phyloP scores from a whole-genome alignment of 345 rosid genomes.

The Eucalyptus erythrocorys region DNA sequence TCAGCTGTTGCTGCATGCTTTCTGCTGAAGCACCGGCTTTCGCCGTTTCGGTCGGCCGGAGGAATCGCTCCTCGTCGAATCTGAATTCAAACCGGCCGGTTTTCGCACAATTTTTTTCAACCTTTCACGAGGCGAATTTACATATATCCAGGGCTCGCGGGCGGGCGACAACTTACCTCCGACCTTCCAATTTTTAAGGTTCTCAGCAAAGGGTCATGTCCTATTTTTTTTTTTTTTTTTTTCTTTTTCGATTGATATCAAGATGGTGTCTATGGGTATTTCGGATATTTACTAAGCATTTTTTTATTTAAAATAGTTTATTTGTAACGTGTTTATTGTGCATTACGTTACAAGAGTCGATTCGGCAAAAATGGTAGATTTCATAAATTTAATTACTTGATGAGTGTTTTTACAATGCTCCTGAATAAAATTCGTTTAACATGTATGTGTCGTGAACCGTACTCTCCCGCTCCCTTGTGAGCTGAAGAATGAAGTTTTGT shows the following conservation, averaged over 20 bases:
- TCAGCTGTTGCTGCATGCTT: slow-evolving; percentile 11
- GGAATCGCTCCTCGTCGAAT: not conserved
- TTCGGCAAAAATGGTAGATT: not conserved
- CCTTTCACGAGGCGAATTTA: not conserved
- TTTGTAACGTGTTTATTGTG: not conserved
- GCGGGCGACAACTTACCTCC: not conserved
- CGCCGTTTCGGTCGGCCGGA: not conserved
- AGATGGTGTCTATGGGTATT: not conserved
- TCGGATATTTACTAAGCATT: not conserved
- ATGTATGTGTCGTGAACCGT: not conserved
- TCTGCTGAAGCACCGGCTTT: not conserved
- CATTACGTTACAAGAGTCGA: not conserved
- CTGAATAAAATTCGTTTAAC: not conserved
- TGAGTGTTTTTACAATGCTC: not conserved
- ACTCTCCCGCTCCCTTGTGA: accelerated
- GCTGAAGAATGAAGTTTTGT: not conserved
- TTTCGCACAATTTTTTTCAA: not conserved
- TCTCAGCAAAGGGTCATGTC: not conserved
- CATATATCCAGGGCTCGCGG: not conserved
- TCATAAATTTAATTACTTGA: not conserved
- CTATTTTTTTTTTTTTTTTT: not conserved
- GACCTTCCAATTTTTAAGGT: not conserved
- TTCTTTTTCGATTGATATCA: not conserved
- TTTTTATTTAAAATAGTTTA: not conserved
- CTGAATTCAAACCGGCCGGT: not conserved